A percentile compares a stretch with the other conserved stretches of the same genome.
These are phyloP conservation scores for Neurospora sp. DNA, from an alignment of 495 filamentous ascomycete genomes.

Conservation along the genomic window DNA sequence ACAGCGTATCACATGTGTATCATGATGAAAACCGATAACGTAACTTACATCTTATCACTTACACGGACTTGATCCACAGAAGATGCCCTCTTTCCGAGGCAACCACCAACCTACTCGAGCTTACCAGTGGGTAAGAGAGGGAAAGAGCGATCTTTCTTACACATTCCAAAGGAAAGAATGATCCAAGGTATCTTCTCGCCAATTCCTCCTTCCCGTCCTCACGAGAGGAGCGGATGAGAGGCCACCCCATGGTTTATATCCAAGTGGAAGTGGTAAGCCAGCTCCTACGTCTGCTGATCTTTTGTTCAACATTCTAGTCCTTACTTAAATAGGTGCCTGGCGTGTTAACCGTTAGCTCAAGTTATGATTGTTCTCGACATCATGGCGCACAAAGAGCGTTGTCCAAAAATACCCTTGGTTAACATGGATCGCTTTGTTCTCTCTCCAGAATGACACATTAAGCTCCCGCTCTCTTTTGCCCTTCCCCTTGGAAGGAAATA, in stretches of 20 bases:
- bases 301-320: not conserved
- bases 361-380: not conserved
- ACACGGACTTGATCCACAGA: not conserved
- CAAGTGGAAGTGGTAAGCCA: not conserved
- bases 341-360: not conserved
- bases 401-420: not conserved
- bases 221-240: not conserved
- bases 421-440: not conserved
- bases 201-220: not conserved
- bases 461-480: not conserved
- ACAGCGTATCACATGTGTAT: not conserved
- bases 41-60: not conserved
- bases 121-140: not conserved
- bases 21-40: not conserved
- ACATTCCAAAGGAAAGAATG: constrained; percentile 4
- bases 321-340: not conserved
- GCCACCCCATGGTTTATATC: not conserved
- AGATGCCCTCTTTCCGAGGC: not conserved
- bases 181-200: constrained; percentile 2
- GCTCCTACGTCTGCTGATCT: not conserved
- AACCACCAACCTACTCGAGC: not conserved
- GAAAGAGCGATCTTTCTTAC: not conserved
- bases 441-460: not conserved
- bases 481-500: not conserved
- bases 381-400: not conserved